These are phyloP conservation scores for Forsythia suspensa DNA, from an alignment of 257 asterid species.

Conservation along the genomic window DNA sequence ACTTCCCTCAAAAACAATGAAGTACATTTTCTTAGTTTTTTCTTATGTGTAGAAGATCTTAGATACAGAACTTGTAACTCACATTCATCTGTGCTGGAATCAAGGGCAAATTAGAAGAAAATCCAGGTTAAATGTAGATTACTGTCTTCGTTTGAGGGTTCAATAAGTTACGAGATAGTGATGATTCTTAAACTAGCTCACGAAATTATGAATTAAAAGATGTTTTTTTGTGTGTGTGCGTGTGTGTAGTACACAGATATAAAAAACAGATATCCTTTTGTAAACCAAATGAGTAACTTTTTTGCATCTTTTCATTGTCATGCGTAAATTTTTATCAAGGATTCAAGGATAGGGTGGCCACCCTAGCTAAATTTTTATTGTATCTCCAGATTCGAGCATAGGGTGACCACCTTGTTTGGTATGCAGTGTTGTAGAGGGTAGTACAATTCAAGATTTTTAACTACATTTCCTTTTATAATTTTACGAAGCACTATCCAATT, in stretches of 20 bases:
- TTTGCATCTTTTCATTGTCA: not conserved
- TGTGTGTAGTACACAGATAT: not conserved
- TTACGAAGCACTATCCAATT: not conserved
- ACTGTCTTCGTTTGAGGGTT: not conserved
- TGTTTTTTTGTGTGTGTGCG: too few relatives aligned
- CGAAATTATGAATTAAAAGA: not conserved
- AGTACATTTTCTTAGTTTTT: not conserved
- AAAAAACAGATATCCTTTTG: too few relatives aligned
- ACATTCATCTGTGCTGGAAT: not conserved
- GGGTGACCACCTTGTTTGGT: not conserved
- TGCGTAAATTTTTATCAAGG: not conserved
- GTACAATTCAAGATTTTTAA: not conserved
- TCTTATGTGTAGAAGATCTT: not conserved
- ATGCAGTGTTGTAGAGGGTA: not conserved
- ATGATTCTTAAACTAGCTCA: not conserved
- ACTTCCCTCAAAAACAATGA: not conserved
- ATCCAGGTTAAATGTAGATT: not conserved
- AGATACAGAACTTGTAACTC: not conserved
- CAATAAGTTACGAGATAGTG: not conserved
- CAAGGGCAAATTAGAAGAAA: not conserved
- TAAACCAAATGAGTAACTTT: not conserved
- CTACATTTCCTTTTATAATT: not conserved
- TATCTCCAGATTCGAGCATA: not conserved
- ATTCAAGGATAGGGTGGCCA: not conserved
- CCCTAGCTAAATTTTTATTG: not conserved